These are phyloP conservation scores for Luzula sylvatica DNA, from an alignment of 176 grass and related monocot genomes.

Conservation along the genomic window DNA sequence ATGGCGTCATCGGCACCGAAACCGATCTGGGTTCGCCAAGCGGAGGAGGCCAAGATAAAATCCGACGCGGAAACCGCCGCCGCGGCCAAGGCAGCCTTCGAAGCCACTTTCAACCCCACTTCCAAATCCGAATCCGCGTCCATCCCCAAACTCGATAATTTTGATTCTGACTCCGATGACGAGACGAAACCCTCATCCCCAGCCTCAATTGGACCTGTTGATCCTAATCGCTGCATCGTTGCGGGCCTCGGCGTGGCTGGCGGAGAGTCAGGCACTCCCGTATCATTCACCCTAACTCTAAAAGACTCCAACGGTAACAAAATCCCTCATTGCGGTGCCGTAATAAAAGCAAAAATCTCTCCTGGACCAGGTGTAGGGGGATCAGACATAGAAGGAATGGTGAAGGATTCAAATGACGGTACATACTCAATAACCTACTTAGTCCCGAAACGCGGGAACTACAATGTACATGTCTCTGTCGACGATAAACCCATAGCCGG, in stretches of 20 bases:
- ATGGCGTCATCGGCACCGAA: slow-evolving; percentile 34
- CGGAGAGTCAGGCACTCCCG: slow-evolving; percentile 31
- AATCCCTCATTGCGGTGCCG: slow-evolving; percentile 35
- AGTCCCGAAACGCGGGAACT: slow-evolving; percentile 80
- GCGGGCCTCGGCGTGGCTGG: slow-evolving; percentile 63
- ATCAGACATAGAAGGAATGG: slow-evolving; percentile 47
- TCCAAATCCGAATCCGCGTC: slow-evolving; percentile 14
- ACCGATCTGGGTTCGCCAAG: slow-evolving; percentile 81
- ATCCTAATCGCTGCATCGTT: slow-evolving; percentile 50
- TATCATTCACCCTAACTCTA: slow-evolving; percentile 49
- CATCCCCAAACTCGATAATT: slow-evolving; percentile 2
- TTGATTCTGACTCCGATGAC: slow-evolving; percentile 15
- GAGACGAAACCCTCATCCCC: slow-evolving; percentile 10
- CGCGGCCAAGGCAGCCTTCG: slow-evolving; percentile 89
- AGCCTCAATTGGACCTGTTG: slow-evolving; percentile 43
- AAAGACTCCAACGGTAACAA: slow-evolving; percentile 58
- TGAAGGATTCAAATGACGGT: slow-evolving; percentile 70
- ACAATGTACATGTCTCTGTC: slow-evolving; percentile 70
- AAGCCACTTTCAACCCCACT: slow-evolving; percentile 73
- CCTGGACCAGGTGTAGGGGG: slow-evolving; percentile 53
- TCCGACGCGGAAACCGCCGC: slow-evolving; percentile 79
- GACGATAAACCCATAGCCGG: slow-evolving; percentile 62
- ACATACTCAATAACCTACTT: slow-evolving; percentile 70
- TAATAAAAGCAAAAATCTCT: slow-evolving; percentile 47
- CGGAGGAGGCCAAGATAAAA: slow-evolving; percentile 94